phyloP scores from a whole-genome alignment of 495 filamentous ascomycete genomes.

The Trichoderma reesei region DNA sequence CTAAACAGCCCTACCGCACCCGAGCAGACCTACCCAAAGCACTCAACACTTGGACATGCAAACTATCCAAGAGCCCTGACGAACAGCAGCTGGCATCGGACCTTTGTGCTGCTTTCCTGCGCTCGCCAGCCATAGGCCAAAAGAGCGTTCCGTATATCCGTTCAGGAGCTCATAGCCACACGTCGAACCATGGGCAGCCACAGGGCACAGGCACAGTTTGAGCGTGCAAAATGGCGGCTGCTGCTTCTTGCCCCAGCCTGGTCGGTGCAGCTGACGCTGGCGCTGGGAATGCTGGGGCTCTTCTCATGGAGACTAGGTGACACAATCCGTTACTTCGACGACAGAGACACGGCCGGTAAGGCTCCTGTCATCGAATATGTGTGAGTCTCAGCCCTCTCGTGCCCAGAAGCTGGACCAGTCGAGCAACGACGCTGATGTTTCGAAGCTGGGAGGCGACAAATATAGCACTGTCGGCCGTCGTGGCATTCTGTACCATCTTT shows the following conservation, averaged over 20 bases:
- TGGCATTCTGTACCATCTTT: conserved; percentile 30
- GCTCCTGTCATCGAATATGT: conserved; percentile 36
- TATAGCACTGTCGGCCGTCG: conserved; percentile 31
- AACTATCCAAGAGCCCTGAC: not conserved
- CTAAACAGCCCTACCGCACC: not conserved
- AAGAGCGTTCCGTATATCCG: not conserved
- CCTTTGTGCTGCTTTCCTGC: not conserved
- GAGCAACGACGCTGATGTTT: not conserved
- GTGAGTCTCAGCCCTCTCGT: conserved; percentile 22
- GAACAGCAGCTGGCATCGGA: not conserved
- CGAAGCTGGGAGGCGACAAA: conserved; percentile 39
- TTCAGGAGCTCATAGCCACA: not conserved
- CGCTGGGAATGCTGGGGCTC: conserved; percentile 34
- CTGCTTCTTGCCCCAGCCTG: conserved; percentile 31
- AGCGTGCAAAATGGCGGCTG: conserved; percentile 33
- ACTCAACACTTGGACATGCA: not conserved
- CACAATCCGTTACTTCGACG: conserved; percentile 30
- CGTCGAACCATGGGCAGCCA: conserved; percentile 21
- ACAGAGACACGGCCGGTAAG: conserved; percentile 24
- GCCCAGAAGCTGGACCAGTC: not conserved
- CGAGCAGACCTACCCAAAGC: too few relatives aligned
- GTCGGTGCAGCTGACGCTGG: conserved; percentile 27
- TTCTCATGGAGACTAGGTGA: conserved; percentile 38
- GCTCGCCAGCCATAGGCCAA: not conserved
- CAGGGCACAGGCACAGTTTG: conserved; percentile 33